Evolutionary conservation across 208 protist species (phyloP).

Genomic region (Leptomonas seymouri): DNA sequence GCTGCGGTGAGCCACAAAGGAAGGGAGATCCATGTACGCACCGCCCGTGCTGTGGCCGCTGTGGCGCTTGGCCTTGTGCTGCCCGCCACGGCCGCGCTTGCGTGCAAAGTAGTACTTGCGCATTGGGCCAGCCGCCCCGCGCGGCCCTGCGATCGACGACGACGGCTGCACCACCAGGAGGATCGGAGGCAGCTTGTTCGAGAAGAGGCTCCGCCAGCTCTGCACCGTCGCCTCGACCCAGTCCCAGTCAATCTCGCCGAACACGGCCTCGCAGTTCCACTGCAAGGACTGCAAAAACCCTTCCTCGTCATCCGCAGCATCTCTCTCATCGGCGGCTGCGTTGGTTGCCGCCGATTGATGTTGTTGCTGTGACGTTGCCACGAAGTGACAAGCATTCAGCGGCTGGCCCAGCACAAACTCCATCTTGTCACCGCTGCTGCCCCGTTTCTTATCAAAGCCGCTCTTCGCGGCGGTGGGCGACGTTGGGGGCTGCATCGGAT

Average conservation of each 20-base stretch:
- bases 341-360: neutral
- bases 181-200: slow-evolving; percentile 40
- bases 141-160: slow-evolving; percentile 28
- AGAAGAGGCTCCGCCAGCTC: slow-evolving; percentile 50
- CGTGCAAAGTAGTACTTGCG: slow-evolving; percentile 22
- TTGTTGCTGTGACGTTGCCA: neutral
- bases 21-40: slow-evolving; percentile 70
- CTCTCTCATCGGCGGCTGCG: neutral
- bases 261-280: slow-evolving; percentile 59
- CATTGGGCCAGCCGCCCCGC: slow-evolving; percentile 10
- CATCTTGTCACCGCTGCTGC: neutral
- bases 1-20: slow-evolving; percentile 58
- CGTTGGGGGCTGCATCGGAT: neutral
- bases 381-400: slow-evolving; percentile 11
- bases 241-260: slow-evolving; percentile 82
- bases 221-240: slow-evolving; percentile 71
- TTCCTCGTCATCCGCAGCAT: slow-evolving; percentile 16
- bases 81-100: slow-evolving; percentile 15
- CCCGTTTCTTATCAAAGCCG: neutral
- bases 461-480: neutral
- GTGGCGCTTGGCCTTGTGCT: neutral
- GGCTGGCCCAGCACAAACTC: slow-evolving; percentile 10
- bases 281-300: slow-evolving; percentile 34
- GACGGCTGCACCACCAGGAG: slow-evolving; percentile 68
- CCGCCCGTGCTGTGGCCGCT: slow-evolving; percentile 4